Conservation (phyloP, 2,329 filamentous ascomycete species). For the Dryadomyces quercivorus region DNA sequence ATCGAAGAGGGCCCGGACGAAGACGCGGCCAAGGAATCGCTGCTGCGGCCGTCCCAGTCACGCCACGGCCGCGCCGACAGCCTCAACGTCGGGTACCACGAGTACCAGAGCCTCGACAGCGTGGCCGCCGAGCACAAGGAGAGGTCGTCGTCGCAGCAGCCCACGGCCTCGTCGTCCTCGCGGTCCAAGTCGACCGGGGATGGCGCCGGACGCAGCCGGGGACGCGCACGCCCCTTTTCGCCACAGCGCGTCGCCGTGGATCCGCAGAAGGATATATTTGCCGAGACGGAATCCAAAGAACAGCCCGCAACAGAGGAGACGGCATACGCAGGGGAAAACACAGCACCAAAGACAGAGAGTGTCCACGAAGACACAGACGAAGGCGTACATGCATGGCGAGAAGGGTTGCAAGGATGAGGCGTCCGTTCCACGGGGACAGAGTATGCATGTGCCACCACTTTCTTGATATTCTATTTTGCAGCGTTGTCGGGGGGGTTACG, state of each 20-base stretch:
- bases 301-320: not conserved
- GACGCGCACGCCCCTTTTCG: slow-evolving; percentile 43
- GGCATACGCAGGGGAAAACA: not conserved
- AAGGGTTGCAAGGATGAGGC: not conserved
- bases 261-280: slow-evolving; percentile 1
- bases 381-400: slow-evolving; percentile 8
- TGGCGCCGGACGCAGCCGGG: slow-evolving; percentile 22
- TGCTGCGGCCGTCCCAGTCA: not conserved
- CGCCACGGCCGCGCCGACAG: slow-evolving; percentile 35
- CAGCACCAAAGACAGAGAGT: not conserved
- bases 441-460: not conserved
- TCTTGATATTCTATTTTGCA: too few relatives aligned
- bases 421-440: not conserved
- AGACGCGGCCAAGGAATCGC: not conserved
- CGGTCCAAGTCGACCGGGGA: slow-evolving; percentile 27
- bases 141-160: slow-evolving; percentile 22
- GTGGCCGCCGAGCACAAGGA: slow-evolving; percentile 18
- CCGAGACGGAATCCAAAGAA: not conserved
- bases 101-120: slow-evolving; percentile 44
- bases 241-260: slow-evolving; percentile 33
- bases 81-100: slow-evolving; percentile 30
- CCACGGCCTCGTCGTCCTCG: slow-evolving; percentile 42
- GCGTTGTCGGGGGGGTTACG: not conserved
- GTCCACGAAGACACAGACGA: slow-evolving; percentile 2
- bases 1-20: not conserved